phyloP scores from a whole-genome alignment of 257 asterid genomes.

The Solanum gracilifrons region DNA sequence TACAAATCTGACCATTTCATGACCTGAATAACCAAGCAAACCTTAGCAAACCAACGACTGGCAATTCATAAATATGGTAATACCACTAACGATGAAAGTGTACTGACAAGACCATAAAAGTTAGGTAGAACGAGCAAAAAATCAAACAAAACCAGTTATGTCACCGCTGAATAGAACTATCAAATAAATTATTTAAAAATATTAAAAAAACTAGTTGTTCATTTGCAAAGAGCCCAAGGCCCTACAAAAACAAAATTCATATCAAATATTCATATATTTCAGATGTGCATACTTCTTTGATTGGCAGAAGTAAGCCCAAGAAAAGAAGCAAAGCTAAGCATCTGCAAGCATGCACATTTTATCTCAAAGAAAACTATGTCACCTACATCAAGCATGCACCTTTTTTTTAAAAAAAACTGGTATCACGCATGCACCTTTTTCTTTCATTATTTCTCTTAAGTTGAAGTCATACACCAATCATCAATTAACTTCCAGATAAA shows the following conservation, averaged over 20 bases:
- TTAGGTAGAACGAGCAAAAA: background rate
- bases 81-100: background rate
- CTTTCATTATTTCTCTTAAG: background rate
- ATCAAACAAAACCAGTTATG: background rate
- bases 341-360: background rate
- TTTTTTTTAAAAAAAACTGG: background rate
- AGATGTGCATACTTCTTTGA: background rate
- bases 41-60: background rate
- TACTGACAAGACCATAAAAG: background rate
- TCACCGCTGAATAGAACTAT: background rate
- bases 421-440: background rate
- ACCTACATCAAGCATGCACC: background rate
- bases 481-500: background rate
- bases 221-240: background rate
- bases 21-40: constrained; percentile 41
- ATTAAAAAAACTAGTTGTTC: background rate
- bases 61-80: background rate
- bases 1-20: constrained; percentile 60
- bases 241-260: background rate
- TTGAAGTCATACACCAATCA: background rate
- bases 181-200: background rate
- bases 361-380: background rate
- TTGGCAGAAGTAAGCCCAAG: background rate
- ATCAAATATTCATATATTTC: background rate
- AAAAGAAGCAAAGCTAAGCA: background rate